Percentiles rank a stretch among this genome's conserved stretches.
phyloP scores from a whole-genome alignment of 345 rosid genomes.

The Eucalyptus sideroxylon region DNA sequence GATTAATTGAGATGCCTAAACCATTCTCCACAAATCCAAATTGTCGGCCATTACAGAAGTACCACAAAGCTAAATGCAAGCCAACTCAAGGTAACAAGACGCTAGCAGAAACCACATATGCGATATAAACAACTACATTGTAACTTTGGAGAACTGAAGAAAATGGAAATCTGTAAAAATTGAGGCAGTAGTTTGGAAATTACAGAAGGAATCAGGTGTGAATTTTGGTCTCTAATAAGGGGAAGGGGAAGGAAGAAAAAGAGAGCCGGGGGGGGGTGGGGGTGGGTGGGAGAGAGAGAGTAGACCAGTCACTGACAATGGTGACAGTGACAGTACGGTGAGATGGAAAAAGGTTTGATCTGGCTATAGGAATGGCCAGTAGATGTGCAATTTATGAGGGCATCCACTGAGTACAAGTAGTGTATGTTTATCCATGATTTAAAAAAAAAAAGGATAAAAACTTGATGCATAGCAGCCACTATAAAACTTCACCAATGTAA shows the following conservation, averaged over 20 bases:
- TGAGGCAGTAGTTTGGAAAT: not conserved
- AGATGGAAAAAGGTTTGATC: too few relatives aligned
- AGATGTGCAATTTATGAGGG: too few relatives aligned
- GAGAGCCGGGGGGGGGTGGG: fast-evolving
- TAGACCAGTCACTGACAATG: not conserved
- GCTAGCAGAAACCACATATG: not conserved
- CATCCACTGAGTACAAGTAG: not conserved
- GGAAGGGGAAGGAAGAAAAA: not conserved
- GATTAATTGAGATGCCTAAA: not conserved
- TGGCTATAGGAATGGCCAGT: too few relatives aligned
- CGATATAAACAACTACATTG: not conserved
- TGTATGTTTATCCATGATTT: not conserved
- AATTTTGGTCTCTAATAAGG: not conserved
- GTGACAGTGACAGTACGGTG: too few relatives aligned
- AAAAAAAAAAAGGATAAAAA: not conserved
- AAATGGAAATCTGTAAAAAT: not conserved
- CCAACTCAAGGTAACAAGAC: not conserved
- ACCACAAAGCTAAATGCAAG: not conserved
- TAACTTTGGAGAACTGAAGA: not conserved
- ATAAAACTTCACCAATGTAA: not conserved
- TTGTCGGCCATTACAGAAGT: not conserved
- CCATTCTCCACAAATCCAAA: not conserved
- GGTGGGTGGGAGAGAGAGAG: not conserved
- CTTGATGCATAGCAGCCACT: not conserved
- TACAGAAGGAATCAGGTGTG: not conserved